Evolutionary conservation across 2,329 filamentous ascomycete genomes (phyloP).

Genomic region (Botryotinia globosa): DNA sequence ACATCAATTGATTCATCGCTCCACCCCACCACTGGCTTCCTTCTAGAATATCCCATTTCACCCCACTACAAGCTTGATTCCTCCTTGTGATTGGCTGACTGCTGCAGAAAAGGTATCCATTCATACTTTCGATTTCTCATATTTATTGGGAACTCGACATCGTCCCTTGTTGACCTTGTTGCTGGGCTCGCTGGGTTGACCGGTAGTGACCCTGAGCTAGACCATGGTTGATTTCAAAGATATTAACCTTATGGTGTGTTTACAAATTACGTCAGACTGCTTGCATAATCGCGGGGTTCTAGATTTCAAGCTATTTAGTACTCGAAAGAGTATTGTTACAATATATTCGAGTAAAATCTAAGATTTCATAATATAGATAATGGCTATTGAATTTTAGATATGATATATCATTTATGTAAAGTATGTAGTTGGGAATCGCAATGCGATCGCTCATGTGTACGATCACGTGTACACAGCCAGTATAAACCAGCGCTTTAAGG

Average conservation of each 20-base stretch:
- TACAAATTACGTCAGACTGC: constrained; percentile 10
- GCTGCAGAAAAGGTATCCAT: neutral
- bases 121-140: neutral
- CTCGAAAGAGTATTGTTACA: too few relatives aligned
- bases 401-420: too few relatives aligned
- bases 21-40: constrained; percentile 7
- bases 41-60: neutral
- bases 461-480: neutral
- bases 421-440: too few relatives aligned
- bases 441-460: too few relatives aligned
- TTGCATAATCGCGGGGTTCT: constrained; percentile 11
- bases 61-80: neutral
- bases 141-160: neutral
- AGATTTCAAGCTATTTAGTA: neutral
- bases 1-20: neutral
- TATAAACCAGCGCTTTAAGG: neutral
- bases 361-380: too few relatives aligned
- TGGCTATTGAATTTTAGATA: too few relatives aligned
- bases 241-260: neutral
- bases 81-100: neutral
- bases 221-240: constrained; percentile 7
- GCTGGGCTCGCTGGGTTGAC: neutral
- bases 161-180: neutral
- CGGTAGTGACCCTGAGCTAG: neutral
- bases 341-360: too few relatives aligned